Percentiles rank a stretch among this genome's conserved stretches.
Conservation (phyloP, 306 rosid species). For the Vicia faba region DNA sequence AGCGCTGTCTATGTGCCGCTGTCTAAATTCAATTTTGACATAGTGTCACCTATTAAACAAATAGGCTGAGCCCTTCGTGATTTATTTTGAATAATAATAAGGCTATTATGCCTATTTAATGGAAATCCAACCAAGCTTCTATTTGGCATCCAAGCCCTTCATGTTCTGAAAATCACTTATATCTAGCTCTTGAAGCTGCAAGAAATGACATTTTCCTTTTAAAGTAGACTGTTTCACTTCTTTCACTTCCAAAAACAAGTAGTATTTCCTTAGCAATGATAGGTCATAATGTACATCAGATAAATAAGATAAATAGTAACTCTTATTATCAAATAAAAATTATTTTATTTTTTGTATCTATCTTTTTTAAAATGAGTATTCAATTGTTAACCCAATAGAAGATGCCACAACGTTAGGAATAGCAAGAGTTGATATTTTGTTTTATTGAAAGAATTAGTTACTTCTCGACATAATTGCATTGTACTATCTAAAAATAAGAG, state of each 20-base stretch:
- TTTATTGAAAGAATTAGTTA: background rate
- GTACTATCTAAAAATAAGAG: too few relatives aligned
- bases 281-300: constrained; percentile 90
- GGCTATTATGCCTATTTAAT: constrained; percentile 73
- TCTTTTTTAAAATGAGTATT: too few relatives aligned
- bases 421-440: too few relatives aligned
- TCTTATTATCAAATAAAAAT: too few relatives aligned
- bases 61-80: constrained; percentile 84
- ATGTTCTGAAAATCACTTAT: constrained; percentile 70
- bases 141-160: constrained; percentile 58
- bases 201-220: constrained; percentile 81
- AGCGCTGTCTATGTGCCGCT: too few relatives aligned
- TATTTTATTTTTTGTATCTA: too few relatives aligned
- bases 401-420: too few relatives aligned
- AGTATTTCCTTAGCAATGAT: constrained; percentile 68
- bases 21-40: too few relatives aligned
- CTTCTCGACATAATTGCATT: background rate
- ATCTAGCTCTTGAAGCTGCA: constrained; percentile 84
- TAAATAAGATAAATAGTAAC: too few relatives aligned
- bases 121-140: constrained; percentile 64
- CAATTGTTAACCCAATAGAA: too few relatives aligned
- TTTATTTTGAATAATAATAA: constrained; percentile 71
- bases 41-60: constrained; percentile 38
- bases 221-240: constrained; percentile 66
- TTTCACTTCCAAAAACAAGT: constrained; percentile 68